phyloP scores from a whole-genome alignment of 345 rosid species.

The Citrus medica region DNA sequence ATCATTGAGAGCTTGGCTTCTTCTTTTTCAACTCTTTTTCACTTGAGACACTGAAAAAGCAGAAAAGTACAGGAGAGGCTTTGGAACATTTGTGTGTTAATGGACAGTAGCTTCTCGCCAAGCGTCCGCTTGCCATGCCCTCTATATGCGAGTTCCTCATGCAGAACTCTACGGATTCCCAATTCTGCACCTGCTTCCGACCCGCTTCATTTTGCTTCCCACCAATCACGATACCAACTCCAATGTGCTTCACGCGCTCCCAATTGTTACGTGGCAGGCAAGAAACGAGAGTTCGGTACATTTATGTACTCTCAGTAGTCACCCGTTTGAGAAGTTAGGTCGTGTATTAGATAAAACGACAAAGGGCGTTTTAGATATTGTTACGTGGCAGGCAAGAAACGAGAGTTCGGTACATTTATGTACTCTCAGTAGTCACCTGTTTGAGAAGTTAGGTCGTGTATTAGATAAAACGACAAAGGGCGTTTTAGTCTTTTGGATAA shows the following conservation, averaged over 20 bases:
- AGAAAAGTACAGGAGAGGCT: neutral
- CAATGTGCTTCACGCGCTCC: neutral
- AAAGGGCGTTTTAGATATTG: neutral
- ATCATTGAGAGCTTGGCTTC: neutral
- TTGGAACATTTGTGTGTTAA: constrained; percentile 16
- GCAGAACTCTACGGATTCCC: constrained; percentile 32
- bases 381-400: neutral
- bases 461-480: neutral
- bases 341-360: neutral
- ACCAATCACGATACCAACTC: neutral
- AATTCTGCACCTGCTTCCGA: constrained; percentile 13
- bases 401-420: neutral
- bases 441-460: neutral
- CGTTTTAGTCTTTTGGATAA: neutral
- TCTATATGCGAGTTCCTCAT: constrained; percentile 21
- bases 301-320: neutral
- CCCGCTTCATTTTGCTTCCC: neutral
- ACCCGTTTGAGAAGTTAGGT: neutral
- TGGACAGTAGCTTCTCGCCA: constrained; percentile 30
- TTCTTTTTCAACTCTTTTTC: neutral
- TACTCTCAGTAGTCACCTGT: neutral
- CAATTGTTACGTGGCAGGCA: neutral
- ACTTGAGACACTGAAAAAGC: too few species aligned
- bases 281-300: neutral
- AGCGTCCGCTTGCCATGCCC: constrained; percentile 19